Evolutionary conservation across 73 alveolate species (phyloP), one percentile per base, ranked within the genome.

Genomic region (Symbiodinium natans): DNA sequence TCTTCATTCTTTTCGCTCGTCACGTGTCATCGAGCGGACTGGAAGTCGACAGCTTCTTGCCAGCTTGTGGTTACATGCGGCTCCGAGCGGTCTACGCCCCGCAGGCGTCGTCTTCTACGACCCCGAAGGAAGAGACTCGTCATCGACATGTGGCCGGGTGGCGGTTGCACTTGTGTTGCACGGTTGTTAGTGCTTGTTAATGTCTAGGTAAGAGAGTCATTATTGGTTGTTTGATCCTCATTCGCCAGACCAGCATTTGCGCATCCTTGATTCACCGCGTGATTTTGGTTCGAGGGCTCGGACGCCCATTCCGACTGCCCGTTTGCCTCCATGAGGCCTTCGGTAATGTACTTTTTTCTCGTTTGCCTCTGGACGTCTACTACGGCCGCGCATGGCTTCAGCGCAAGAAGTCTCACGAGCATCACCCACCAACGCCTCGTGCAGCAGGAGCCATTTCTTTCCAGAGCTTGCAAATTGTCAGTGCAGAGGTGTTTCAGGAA

Each of bases 21-120:
- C n/a, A n/a, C n/a, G n/a, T n/a, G n/a, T n/a, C n/a, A n/a, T n/a
- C n/a, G n/a, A n/a, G n/a, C n/a, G n/a, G n/a, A n/a, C n/a, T n/a
- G n/a, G n/a, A n/a, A n/a, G n/a, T n/a, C n/a, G n/a, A n/a, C n/a
- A n/a, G n/a, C n/a, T n/a, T n/a, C n/a, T n/a, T n/a, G n/a, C n/a
- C n/a, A n/a, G n/a, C n/a, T n/a, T n/a, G n/a, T n/a, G n/a, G n/a
- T n/a, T n/a, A n/a, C n/a, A n/a, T n/a, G n/a, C n/a, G n/a, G n/a
- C n/a, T n/a, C n/a, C n/a, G n/a, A n/a, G n/a, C n/a, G n/a, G n/a
- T n/a, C n/a, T n/a, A n/a, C n/a, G n/a, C n/a, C n/a, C n/a, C 38
- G 43, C 73, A 89, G 95, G 95, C 75, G 95, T 89, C 95, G 95
- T 89, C 86, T 89, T 89, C 95, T 89, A 89, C 86, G 95, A 89